phyloP scores from a whole-genome alignment of 306 rosid genomes.

The Mimosa bimucronata region DNA sequence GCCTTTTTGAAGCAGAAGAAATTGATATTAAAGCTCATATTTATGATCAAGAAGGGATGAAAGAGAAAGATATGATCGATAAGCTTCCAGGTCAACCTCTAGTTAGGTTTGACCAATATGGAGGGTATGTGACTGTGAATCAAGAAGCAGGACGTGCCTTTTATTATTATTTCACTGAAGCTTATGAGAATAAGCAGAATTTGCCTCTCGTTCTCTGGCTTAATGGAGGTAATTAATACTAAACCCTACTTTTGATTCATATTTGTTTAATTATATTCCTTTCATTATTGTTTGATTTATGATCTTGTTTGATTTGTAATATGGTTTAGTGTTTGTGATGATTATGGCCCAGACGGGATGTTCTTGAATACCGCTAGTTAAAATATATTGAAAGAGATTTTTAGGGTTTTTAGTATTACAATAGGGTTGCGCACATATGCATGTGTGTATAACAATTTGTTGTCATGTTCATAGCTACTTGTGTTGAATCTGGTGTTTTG shows the following conservation, averaged over 20 bases:
- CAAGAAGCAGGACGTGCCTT: constrained; percentile 64
- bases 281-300: background rate
- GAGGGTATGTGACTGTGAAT: constrained; percentile 77
- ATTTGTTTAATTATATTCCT: background rate
- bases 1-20: constrained; percentile 37
- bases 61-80: constrained; percentile 59
- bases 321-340: background rate
- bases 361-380: too few species aligned
- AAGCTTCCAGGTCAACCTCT: constrained; percentile 74
- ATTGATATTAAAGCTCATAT: background rate
- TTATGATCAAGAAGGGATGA: constrained; percentile 49
- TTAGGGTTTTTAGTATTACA: background rate
- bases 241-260: background rate
- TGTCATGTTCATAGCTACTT: too few species aligned
- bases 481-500: too few species aligned
- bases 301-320: background rate
- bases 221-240: constrained; percentile 69
- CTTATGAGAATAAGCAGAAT: constrained; percentile 38
- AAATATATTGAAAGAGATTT: too few species aligned
- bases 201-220: constrained; percentile 93
- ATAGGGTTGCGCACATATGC: background rate
- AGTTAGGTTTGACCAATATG: constrained; percentile 64
- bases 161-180: constrained; percentile 71
- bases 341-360: background rate
- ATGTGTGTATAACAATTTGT: background rate